Base-by-base conservation (phyloP, 306 rosid species). In the Rosa persica region DNA sequence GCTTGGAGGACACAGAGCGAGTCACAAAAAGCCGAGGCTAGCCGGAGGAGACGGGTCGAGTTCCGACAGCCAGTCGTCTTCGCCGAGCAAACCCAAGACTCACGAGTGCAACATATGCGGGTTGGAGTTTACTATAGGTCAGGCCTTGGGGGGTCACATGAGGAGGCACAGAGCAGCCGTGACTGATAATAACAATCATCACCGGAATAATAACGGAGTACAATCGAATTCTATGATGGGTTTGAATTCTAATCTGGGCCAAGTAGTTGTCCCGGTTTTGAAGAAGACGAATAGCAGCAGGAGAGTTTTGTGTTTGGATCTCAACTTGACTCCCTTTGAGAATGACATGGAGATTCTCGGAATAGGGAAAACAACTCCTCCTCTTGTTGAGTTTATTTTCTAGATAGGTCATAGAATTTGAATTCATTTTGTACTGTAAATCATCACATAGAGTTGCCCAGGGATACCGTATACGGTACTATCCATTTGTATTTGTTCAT, bases 71-170 rank as follows among this genome's bases (percentile, higher is more conserved):
- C 83, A 79, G 66, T 79, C 85, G 0, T 86, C 89, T 6, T 86
- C 89, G 12, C 89, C 96, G 1, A 75, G 72, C 22, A 95, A 95
- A 71, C 93, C 99, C 13, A 95, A 89, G 73, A 87, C 97, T 0
- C 98, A 95, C 61, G 98, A 95, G 88, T 95, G 98, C 72, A 89
- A 87, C 42, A 43, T 92, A 47, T 95, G 98, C 77, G 98, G 98
- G 12, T 78, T 91, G 55, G 98, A 95, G 76, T 95, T 95, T 71
- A 89, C 98, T 22, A 89, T 95, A 5, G 98, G 98, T 0, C 98
- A 95, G 82, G 98, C 98, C 25, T 83, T 95, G 68, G 98, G 98
- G 0, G 98, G 98, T 3, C 98, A 95, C 80, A 95, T 95, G 98
- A 91, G 98, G 77, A 88, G 98, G 79, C 98, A 95, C 61, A 87